Conservation (phyloP, 495 filamentous ascomycete species). For the Hypoxylon lienhwacheense region DNA sequence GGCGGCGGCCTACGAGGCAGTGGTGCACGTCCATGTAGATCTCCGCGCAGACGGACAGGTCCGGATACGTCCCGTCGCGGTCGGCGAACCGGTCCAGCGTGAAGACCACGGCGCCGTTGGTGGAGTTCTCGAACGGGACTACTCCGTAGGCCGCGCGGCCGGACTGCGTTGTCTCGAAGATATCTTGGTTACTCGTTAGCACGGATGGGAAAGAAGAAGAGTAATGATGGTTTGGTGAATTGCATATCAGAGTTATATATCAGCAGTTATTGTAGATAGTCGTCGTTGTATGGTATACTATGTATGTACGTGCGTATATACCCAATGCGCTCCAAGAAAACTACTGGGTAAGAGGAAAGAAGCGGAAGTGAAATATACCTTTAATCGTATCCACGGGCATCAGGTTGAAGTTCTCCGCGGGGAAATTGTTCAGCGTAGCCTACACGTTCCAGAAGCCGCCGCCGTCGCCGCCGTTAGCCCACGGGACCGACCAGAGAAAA, state of each 20-base stretch:
- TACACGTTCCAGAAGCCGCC: conserved; percentile 34
- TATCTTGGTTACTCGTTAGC: conserved; percentile 53
- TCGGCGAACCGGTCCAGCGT: conserved; percentile 89
- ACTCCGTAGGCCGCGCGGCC: conserved; percentile 67
- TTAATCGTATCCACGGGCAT: conserved; percentile 62
- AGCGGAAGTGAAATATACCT: conserved; percentile 45
- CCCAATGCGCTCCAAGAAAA: neutral
- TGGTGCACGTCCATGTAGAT: conserved; percentile 84
- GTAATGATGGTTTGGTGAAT: neutral
- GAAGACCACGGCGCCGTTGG: conserved; percentile 85
- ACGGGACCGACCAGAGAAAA: neutral
- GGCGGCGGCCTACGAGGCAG: conserved; percentile 64
- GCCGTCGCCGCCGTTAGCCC: conserved; percentile 4
- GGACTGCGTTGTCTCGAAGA: conserved; percentile 77
- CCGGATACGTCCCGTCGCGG: conserved; percentile 57
- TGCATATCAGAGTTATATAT: neutral
- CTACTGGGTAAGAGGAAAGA: neutral
- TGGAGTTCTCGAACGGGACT: conserved; percentile 94
- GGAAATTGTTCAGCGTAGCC: conserved; percentile 70
- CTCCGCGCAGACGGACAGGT: conserved; percentile 76
- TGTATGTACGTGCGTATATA: neutral
- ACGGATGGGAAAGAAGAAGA: no score
- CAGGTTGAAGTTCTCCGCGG: conserved; percentile 55
- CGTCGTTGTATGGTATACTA: no score
- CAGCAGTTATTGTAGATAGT: no score